Percentiles rank a stretch among this genome's conserved stretches.
Conservation (phyloP, 2,329 filamentous ascomycete genomes). For the Ophiostoma quercus region DNA sequence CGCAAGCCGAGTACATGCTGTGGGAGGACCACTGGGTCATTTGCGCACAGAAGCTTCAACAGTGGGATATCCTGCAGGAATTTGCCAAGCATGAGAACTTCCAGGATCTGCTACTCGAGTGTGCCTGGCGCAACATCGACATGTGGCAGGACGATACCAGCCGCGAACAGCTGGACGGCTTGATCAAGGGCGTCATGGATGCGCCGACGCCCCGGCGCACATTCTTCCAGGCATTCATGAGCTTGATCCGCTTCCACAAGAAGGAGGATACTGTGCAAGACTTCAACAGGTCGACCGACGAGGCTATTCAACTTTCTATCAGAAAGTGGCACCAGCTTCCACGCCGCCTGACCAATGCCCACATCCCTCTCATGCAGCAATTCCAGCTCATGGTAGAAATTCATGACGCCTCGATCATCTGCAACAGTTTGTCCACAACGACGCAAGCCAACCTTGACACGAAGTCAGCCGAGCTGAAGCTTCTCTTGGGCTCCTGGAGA, state of each 20-base stretch:
- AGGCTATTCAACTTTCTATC: constrained; percentile 94
- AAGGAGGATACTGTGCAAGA: constrained; percentile 75
- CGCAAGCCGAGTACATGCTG: constrained; percentile 93
- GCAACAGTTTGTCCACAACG: constrained; percentile 79
- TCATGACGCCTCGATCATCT: constrained; percentile 96
- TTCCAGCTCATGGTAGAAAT: constrained; percentile 97
- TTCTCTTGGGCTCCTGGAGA: constrained; percentile 89
- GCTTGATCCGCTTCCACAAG: constrained; percentile 85
- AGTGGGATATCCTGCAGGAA: constrained; percentile 96
- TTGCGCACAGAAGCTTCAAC: constrained; percentile 95
- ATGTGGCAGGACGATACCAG: constrained; percentile 86
- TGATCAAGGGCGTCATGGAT: constrained; percentile 97
- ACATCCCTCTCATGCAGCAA: constrained; percentile 90
- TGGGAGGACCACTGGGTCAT: constrained; percentile 99
- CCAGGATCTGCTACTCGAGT: constrained; percentile 90
- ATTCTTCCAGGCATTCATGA: constrained; percentile 99
- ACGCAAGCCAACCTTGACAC: constrained; percentile 79
- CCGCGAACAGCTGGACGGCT: constrained; percentile 80
- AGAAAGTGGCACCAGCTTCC: constrained; percentile 99
- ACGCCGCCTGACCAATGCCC: constrained; percentile 84
- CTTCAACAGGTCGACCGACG: constrained; percentile 87
- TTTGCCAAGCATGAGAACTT: constrained; percentile 99
- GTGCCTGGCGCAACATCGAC: constrained; percentile 91
- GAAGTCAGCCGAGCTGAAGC: constrained; percentile 92
- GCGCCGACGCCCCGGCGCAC: constrained; percentile 87